Base-by-base conservation (phyloP, 495 filamentous ascomycete genomes). In the Evansstolkia leycettana region DNA sequence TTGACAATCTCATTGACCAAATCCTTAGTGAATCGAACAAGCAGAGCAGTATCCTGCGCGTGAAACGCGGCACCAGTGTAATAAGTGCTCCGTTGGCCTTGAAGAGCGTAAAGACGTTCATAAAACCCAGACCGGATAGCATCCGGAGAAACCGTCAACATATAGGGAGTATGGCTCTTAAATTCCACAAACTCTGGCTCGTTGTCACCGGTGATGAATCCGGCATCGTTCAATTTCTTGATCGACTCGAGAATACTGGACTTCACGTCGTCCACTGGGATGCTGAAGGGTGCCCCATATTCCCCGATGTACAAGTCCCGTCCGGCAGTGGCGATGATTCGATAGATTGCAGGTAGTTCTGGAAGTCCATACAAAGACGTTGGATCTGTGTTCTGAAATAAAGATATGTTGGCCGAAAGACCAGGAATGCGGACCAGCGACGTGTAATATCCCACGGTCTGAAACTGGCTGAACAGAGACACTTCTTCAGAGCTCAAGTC, bases 21-120 rank as follows among this genome's bases (percentile, higher is more conserved):
- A n/a, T n/a, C n/a, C n/a, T n/a, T n/a, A n/a, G 42, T 48, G 20
- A 48, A 62, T n/a, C 46, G 41, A 59, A 56, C 60, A 14, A 65
- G 37, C 8, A 47, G 34, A 7, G 39, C 36, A 16, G 54, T 53
- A 28, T 48, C 42, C 31, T 63, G 55, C 18, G 40, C 37, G 20
- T 51, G 34, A 15, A 52, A 51, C 1, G 56, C 47, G 2, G 67
- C 69, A 1, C 72, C 72, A 0, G 71, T 75, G 37, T 63, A 77
- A 36, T 46, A 77, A 8, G 69, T 75, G 9, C 54, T 50, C 31
- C 58, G 37, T n/a, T 57, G 39, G 1, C 72, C 72, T 46, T 79
- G 71, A 38, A 79, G 42, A 8, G 38, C 60, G 40, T 68, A 59
- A 36, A 70, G 39, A 15, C 61, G 37, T 34, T 58, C 41, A 29